Conservation (phyloP, 179 eudicot species). For the Spinacia oleracea region DNA sequence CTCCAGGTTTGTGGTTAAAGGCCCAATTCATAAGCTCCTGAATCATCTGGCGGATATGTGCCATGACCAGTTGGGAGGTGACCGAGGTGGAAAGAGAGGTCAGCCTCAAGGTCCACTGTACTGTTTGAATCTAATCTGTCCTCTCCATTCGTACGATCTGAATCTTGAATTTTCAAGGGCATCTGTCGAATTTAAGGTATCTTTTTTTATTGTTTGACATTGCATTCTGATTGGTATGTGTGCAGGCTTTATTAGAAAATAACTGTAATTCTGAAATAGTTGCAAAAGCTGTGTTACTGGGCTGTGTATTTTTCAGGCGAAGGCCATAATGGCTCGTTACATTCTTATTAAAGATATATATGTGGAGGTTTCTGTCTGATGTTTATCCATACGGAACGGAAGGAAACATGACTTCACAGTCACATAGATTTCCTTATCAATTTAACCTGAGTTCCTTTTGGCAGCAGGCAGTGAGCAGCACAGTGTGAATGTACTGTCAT, state of each 20-base stretch:
- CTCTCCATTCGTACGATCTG: constrained; percentile 61
- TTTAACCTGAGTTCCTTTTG: not conserved
- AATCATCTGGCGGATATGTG: constrained; percentile 56
- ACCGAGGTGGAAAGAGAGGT: constrained; percentile 47
- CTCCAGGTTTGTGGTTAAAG: constrained; percentile 70
- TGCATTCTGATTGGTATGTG: constrained; percentile 3
- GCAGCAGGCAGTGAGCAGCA: too few relatives aligned
- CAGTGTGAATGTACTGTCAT: not conserved
- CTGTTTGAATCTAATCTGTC: constrained; percentile 75
- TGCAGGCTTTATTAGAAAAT: not conserved
- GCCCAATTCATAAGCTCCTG: constrained; percentile 83
- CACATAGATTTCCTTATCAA: not conserved
- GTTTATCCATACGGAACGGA: not conserved
- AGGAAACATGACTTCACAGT: not conserved
- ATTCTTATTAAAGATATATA: not conserved
- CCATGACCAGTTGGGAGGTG: constrained; percentile 44
- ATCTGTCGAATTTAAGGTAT: constrained; percentile 85
- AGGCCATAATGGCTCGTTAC: not conserved
- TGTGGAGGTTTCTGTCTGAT: not conserved
- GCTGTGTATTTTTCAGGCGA: not conserved
- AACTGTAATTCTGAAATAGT: not conserved
- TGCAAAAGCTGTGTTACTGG: too few relatives aligned
- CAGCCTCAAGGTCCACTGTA: constrained; percentile 54
- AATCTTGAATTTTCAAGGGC: constrained; percentile 68
- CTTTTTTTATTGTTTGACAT: constrained; percentile 12